Conservation (phyloP, 176 grass and related monocot genomes). For the Hyparrhenia diplandra region DNA sequence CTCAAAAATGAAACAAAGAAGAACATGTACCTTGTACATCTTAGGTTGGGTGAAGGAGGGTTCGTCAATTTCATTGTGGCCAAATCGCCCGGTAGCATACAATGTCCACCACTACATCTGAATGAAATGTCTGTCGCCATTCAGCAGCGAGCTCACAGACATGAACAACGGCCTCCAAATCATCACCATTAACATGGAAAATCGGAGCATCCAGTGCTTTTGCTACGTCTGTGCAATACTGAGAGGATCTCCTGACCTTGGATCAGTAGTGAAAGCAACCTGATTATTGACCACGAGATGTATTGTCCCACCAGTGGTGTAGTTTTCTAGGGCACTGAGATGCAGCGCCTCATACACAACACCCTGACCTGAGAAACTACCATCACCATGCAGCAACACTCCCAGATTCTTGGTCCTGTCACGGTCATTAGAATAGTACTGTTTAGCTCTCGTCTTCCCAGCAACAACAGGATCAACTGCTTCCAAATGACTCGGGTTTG, state of each 20-base stretch:
- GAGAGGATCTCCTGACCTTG: slow-evolving; percentile 64
- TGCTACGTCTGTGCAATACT: slow-evolving; percentile 78
- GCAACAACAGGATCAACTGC: slow-evolving; percentile 89
- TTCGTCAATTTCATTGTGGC: slow-evolving; percentile 97
- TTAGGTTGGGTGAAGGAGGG: slow-evolving; percentile 96
- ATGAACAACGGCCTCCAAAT: slow-evolving; percentile 91
- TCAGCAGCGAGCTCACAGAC: slow-evolving; percentile 88
- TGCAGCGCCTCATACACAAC: slow-evolving; percentile 93
- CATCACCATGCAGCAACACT: slow-evolving; percentile 87
- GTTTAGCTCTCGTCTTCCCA: slow-evolving; percentile 94
- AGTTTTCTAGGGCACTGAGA: slow-evolving; percentile 93
- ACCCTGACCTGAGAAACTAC: slow-evolving; percentile 95
- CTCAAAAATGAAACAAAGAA: too few relatives aligned
- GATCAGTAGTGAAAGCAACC: slow-evolving; percentile 80
- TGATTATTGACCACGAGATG: slow-evolving; percentile 79
- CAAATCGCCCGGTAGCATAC: slow-evolving; percentile 93
- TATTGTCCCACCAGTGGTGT: slow-evolving; percentile 92
- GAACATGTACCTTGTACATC: slow-evolving; percentile 72
- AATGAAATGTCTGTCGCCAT: slow-evolving; percentile 92
- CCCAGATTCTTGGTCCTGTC: slow-evolving; percentile 92
- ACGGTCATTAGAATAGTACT: slow-evolving; percentile 85
- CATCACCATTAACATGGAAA: slow-evolving; percentile 97
- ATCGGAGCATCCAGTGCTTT: slow-evolving; percentile 80
- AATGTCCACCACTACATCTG: slow-evolving; percentile 90
- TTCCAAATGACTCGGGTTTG: slow-evolving; percentile 96